A percentile compares a stretch with the other conserved stretches of the same genome.
phyloP scores from a whole-genome alignment of 257 asterid genomes.

The Verbascum thapsus region DNA sequence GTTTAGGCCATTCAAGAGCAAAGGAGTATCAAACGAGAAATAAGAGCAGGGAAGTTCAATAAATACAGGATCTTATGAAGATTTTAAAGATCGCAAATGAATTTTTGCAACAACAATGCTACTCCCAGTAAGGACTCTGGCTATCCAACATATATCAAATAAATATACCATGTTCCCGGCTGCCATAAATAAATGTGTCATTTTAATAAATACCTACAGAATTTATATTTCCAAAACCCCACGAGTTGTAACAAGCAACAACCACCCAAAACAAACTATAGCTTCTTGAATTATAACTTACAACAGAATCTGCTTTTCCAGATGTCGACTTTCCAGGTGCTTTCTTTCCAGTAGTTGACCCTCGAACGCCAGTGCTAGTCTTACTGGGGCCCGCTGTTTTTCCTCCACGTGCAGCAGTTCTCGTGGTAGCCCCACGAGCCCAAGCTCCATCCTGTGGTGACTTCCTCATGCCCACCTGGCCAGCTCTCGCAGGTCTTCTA shows the following conservation, averaged over 20 bases:
- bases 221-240: not conserved
- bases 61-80: not conserved
- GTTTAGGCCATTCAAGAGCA: not conserved
- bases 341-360: constrained; percentile 76
- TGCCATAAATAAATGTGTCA: not conserved
- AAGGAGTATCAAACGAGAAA: constrained; percentile 13
- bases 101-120: not conserved
- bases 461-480: constrained; percentile 75
- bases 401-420: constrained; percentile 75
- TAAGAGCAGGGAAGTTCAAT: constrained; percentile 1
- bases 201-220: too few species aligned
- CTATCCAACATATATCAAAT: constrained; percentile 5
- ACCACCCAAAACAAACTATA: constrained; percentile 3
- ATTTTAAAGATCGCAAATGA: not conserved
- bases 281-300: constrained; percentile 40
- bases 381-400: constrained; percentile 70
- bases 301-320: constrained; percentile 69
- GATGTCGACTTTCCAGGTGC: constrained; percentile 64
- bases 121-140: not conserved
- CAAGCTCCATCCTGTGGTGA: constrained; percentile 86
- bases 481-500: constrained; percentile 71
- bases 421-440: constrained; percentile 83
- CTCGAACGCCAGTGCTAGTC: constrained; percentile 64
- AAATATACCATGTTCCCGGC: not conserved
- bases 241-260: constrained; percentile 10